Evolutionary conservation across 2,329 filamentous ascomycete genomes (phyloP).

Genomic region (Sarocladium brachiariae): DNA sequence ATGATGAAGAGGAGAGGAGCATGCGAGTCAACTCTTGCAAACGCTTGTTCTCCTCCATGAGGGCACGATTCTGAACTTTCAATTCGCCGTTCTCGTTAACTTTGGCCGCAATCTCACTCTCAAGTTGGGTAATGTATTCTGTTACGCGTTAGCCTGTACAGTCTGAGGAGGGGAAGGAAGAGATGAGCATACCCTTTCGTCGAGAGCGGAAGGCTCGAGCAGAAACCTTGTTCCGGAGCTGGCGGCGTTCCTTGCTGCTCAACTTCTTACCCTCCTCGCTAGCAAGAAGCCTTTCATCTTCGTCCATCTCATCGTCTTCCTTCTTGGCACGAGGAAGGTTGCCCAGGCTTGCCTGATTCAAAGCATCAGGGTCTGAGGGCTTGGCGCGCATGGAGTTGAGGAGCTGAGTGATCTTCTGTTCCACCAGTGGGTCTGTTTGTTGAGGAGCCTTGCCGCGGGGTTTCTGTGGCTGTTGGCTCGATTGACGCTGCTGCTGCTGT

Average conservation of each 20-base stretch:
- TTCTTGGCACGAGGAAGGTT: constrained; percentile 74
- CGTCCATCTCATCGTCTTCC: constrained; percentile 98
- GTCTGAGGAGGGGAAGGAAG: not conserved
- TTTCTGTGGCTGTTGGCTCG: constrained; percentile 33
- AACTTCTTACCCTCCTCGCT: constrained; percentile 98
- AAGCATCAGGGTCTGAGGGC: constrained; percentile 43
- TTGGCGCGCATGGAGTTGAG: constrained; percentile 88
- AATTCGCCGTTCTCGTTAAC: constrained; percentile 78
- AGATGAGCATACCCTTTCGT: constrained; percentile 72
- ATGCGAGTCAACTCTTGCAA: constrained; percentile 72
- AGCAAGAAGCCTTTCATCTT: constrained; percentile 87
- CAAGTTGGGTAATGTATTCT: constrained; percentile 97
- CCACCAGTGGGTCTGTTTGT: constrained; percentile 62
- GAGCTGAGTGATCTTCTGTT: constrained; percentile 90
- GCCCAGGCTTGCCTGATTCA: constrained; percentile 42
- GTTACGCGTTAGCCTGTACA: constrained; percentile 15
- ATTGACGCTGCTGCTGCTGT: constrained; percentile 43
- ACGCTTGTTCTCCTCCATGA: constrained; percentile 80
- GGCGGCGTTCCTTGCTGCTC: constrained; percentile 93
- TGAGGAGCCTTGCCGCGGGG: constrained; percentile 43
- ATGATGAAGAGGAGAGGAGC: constrained; percentile 73
- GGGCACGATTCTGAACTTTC: constrained; percentile 70
- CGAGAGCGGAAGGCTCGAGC: constrained; percentile 96
- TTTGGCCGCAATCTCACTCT: constrained; percentile 79
- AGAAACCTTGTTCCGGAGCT: constrained; percentile 98